Conservation (phyloP, 345 rosid species). For the Lumnitzera racemosa region DNA sequence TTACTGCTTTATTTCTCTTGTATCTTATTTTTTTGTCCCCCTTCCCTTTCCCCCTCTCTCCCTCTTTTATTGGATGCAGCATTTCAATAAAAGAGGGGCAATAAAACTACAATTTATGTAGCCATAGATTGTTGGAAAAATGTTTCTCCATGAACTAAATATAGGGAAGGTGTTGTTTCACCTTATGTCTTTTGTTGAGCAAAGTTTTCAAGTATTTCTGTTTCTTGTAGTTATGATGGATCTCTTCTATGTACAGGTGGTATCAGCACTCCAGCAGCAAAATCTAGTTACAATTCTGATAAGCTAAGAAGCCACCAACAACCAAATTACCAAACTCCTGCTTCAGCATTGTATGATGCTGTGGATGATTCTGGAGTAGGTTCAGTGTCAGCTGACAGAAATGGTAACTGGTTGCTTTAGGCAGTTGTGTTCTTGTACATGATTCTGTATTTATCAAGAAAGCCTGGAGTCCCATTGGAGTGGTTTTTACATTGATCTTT, state of each 20-base stretch:
- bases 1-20: no score
- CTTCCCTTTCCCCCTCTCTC: no score
- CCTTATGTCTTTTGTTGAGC: not conserved
- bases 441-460: no score
- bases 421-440: no score
- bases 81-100: no score
- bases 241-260: constrained; percentile 24
- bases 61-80: no score
- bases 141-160: no score
- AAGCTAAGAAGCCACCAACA: constrained; percentile 49
- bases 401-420: constrained; percentile 19
- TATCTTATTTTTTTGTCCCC: no score
- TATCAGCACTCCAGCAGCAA: constrained; percentile 36
- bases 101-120: no score
- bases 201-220: not conserved
- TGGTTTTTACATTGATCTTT: no score
- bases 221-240: constrained; percentile 8
- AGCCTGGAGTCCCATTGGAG: no score
- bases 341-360: constrained; percentile 76
- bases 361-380: constrained; percentile 42
- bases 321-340: constrained; percentile 71
- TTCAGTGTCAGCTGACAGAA: constrained; percentile 32
- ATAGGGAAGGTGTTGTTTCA: not conserved
- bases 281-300: constrained; percentile 31
- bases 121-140: no score